Conservation (phyloP, 2,329 filamentous ascomycete species). For the Pseudopithomyces chartarum region DNA sequence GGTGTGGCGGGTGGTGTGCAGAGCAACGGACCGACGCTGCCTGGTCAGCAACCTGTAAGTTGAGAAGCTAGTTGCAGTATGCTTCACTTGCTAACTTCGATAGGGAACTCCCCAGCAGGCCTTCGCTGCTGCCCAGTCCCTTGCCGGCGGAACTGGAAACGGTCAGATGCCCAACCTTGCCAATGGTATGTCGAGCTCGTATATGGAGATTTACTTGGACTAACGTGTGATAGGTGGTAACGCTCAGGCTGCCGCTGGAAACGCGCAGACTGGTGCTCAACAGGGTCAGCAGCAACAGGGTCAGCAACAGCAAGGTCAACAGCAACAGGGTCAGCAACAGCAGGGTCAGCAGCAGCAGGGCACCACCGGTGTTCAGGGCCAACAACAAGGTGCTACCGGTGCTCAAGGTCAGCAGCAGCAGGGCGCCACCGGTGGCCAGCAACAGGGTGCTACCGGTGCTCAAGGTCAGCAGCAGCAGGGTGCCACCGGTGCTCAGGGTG, state of each 20-base stretch:
- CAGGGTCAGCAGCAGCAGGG: slow-evolving; percentile 12
- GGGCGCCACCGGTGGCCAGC: slow-evolving; percentile 7
- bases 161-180: slow-evolving; percentile 29
- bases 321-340: slow-evolving; percentile 12
- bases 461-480: background rate
- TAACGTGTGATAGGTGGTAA: no score
- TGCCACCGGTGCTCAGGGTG: slow-evolving; percentile 1
- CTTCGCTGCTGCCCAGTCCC: background rate
- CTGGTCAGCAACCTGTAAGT: slow-evolving; percentile 26
- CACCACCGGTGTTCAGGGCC: background rate
- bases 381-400: background rate
- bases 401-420: slow-evolving; percentile 8
- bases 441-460: background rate
- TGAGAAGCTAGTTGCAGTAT: background rate
- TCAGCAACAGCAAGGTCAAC: slow-evolving; percentile 6
- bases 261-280: slow-evolving; percentile 2
- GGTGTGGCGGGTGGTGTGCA: slow-evolving; percentile 42
- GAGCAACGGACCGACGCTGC: slow-evolving; percentile 32
- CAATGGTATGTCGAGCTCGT: background rate
- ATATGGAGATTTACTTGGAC: no score
- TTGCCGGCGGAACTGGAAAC: slow-evolving; percentile 35
- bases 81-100: background rate
- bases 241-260: slow-evolving; percentile 5
- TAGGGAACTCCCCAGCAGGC: slow-evolving; percentile 7
- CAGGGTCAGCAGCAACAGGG: background rate